These are phyloP conservation scores for Cenchrus purpureus DNA, from an alignment of 176 grass and related monocot species.

Conservation along the genomic window DNA sequence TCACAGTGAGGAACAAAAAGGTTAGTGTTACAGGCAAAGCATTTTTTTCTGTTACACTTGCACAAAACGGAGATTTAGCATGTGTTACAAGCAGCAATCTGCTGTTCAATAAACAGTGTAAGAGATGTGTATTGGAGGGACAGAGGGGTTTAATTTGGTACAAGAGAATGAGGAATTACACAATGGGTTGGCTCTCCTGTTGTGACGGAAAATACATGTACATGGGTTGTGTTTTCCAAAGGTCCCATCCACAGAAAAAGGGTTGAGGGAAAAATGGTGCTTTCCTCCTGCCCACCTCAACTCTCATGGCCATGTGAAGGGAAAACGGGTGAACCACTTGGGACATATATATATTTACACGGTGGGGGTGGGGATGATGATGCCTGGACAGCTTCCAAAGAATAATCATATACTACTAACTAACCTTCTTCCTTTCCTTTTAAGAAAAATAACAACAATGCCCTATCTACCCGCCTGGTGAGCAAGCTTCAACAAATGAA, in stretches of 20 bases:
- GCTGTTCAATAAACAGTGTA: neutral
- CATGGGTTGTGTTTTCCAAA: constrained; percentile 29
- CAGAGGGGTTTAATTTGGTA: neutral
- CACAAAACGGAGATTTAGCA: neutral
- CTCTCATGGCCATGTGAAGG: neutral
- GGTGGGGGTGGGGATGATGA: constrained; percentile 14
- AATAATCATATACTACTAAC: constrained; percentile 58
- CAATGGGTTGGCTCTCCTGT: constrained; percentile 21
- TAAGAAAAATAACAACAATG: constrained; percentile 46
- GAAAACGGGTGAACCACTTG: constrained; percentile 9
- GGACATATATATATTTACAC: constrained; percentile 67
- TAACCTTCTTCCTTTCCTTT: constrained; percentile 53
- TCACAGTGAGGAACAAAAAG: no score
- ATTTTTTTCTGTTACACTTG: neutral
- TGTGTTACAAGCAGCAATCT: neutral
- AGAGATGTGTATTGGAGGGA: neutral
- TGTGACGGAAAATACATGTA: constrained; percentile 39
- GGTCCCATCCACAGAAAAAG: constrained; percentile 13
- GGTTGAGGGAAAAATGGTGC: constrained; percentile 55
- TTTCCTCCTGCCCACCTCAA: constrained; percentile 50
- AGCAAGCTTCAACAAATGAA: constrained; percentile 54
- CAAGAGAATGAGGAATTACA: constrained; percentile 10
- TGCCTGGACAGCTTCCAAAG: constrained; percentile 50
- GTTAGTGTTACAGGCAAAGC: neutral
- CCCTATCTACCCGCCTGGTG: constrained; percentile 53